A percentile compares a stretch with the other conserved stretches of the same genome.
phyloP scores from a whole-genome alignment of 2,329 filamentous ascomycete species.

The Beauveria medogensis region DNA sequence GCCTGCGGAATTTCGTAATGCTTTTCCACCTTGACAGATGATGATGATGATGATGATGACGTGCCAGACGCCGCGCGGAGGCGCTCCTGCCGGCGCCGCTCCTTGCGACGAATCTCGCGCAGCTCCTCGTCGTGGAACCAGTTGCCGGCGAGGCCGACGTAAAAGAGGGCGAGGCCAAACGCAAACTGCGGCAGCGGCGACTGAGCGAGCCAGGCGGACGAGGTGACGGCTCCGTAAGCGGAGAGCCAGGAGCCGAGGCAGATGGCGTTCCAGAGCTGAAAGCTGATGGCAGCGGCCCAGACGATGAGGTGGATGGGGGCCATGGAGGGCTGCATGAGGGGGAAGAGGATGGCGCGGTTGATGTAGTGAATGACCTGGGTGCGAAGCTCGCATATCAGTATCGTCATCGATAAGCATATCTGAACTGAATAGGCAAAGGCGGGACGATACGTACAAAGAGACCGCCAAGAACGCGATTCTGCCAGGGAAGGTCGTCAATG shows the following conservation, averaged over 20 bases:
- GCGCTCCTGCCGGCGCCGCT: constrained; percentile 49
- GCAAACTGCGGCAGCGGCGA: constrained; percentile 40
- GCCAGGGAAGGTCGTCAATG: constrained; percentile 58
- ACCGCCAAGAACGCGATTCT: constrained; percentile 67
- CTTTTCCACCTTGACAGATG: constrained; percentile 52
- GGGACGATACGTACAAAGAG: constrained; percentile 45
- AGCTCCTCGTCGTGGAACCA: constrained; percentile 86
- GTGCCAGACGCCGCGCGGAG: constrained; percentile 18
- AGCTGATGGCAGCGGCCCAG: constrained; percentile 54
- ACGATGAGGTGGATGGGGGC: constrained; percentile 73
- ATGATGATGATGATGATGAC: constrained; percentile 19
- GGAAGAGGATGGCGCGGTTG: constrained; percentile 80
- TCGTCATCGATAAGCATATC: no score
- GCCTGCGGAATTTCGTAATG: constrained; percentile 81
- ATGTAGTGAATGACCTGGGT: constrained; percentile 70
- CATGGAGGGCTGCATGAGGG: constrained; percentile 83
- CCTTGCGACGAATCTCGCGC: constrained; percentile 72
- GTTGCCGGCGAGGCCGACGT: constrained; percentile 67
- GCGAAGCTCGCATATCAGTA: constrained; percentile 5
- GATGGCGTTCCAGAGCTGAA: constrained; percentile 75
- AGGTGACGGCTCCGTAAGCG: constrained; percentile 65
- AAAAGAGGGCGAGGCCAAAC: constrained; percentile 67
- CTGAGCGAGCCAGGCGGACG: constrained; percentile 37
- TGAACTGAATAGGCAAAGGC: not conserved
- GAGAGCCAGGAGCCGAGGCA: constrained; percentile 74